These are phyloP conservation scores for Chlorella vulgaris DNA, from an alignment of 139 green algal genomes.

Conservation along the genomic window DNA sequence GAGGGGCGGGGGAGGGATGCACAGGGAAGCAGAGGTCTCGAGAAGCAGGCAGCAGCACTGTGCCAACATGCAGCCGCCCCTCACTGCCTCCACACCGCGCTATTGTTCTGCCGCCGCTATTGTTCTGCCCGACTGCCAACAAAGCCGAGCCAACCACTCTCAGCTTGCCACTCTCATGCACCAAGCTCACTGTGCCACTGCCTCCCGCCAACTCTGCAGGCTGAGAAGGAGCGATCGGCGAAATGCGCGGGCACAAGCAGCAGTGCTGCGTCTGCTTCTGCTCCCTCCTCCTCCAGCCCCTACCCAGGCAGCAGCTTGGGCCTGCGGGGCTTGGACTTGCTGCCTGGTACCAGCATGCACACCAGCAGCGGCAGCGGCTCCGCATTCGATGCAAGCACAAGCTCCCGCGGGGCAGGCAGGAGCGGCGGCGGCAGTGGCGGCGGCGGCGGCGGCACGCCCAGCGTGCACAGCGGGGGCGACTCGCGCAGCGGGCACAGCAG, in stretches of 20 bases:
- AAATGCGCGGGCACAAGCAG: not conserved
- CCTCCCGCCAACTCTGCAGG: not conserved
- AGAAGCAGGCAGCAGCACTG: no score
- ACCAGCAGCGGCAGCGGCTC: not conserved
- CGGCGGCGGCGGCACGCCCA: no score
- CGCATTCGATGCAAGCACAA: not conserved
- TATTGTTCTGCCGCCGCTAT: no score
- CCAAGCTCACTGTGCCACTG: not conserved
- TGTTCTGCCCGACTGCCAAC: not conserved
- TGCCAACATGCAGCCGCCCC: no score
- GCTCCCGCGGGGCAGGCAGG: not conserved
- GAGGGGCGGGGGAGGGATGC: no score
- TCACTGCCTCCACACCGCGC: no score
- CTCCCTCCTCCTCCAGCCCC: not conserved
- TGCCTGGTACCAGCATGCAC: not conserved
- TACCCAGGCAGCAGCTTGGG: not conserved
- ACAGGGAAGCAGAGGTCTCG: no score
- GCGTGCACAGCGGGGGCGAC: no score
- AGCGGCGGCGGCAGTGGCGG: not conserved
- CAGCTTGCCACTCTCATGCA: no score
- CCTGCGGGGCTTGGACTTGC: not conserved
- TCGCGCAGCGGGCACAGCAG: not conserved
- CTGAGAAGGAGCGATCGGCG: constrained; percentile 5
- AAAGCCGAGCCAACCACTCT: not conserved
- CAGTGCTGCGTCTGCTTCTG: not conserved